Evolutionary conservation across 1,284 basidiomycete species (phyloP).

Genomic region (Apiotrichum laibachii): DNA sequence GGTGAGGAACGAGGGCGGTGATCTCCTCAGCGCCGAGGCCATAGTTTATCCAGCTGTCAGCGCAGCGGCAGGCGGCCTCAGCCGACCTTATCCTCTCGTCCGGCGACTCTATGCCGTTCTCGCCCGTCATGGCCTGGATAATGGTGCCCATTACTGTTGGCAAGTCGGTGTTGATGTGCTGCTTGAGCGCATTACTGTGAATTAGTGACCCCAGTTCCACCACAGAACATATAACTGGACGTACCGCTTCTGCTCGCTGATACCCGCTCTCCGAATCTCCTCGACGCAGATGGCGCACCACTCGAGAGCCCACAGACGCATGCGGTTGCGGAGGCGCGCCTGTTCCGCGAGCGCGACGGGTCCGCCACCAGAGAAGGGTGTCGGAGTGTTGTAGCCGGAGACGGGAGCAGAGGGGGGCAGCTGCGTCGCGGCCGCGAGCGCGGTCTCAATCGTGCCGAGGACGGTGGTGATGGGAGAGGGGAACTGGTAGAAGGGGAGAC

Average conservation of each 20-base stretch:
- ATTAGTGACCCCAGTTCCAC: background rate
- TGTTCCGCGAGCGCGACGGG: conserved; percentile 13
- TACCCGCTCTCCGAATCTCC: conserved; percentile 69
- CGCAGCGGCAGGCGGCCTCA: conserved; percentile 68
- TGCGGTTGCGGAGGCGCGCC: conserved; percentile 25
- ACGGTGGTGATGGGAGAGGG: conserved; percentile 41
- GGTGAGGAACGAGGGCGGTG: conserved; percentile 48
- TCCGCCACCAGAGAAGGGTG: conserved; percentile 44
- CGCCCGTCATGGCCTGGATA: conserved; percentile 55
- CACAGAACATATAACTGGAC: conserved; percentile 33
- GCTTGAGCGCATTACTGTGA: conserved; percentile 33
- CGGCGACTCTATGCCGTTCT: conserved; percentile 15
- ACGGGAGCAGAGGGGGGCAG: conserved; percentile 37
- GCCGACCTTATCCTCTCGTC: conserved; percentile 56
- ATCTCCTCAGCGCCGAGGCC: conserved; percentile 65
- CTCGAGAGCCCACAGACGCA: conserved; percentile 58
- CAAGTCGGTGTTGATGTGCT: conserved; percentile 55
- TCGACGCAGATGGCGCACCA: conserved; percentile 80
- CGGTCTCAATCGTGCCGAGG: conserved; percentile 33
- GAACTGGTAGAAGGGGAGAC: conserved; percentile 43
- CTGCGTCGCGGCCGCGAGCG: conserved; percentile 32
- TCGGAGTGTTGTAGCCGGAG: conserved; percentile 49
- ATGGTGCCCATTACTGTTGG: conserved; percentile 69
- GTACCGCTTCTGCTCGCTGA: conserved; percentile 71
- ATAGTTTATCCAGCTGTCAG: conserved; percentile 73